Base-by-base conservation (phyloP, 805 yeast species). In the Myxozyma monticola region DNA sequence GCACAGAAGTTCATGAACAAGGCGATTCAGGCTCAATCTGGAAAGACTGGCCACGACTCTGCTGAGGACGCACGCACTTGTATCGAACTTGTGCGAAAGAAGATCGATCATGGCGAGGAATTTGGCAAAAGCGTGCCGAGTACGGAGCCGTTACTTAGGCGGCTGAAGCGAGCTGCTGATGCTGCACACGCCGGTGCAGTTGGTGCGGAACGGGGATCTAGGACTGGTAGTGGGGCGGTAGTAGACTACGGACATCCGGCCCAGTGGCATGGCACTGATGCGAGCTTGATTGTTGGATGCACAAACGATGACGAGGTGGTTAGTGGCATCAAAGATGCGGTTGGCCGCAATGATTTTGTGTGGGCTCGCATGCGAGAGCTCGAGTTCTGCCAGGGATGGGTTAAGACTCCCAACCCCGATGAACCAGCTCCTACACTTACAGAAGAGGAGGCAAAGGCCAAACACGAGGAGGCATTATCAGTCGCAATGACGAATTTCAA, bases 41-140 rank as follows among this genome's bases (percentile, higher is more conserved):
- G 84, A n/a, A 39, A 25, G 17, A 9, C 31, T 3, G 75, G 74
- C 22, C 98, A 91, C 67, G 85, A 90, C 45, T 85, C 98, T 0
- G 75, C 84, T 3, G 96, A 88, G 64, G 99, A 91, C 64, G 85
- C 96, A 10, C 66, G 66, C 25, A 82, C 96, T 0, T 87, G 96
- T 64, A 71, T 90, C 62, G 88, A 87, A 44, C 74, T 91, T 42
- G 78, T 86, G 1, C 81, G 85, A 59, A 60, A 81, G 57, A 89
- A 90, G 63, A 67, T 89, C 12, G 67, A 72, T 3, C 80, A 83
- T 48, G 97, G 96, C 0, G 64, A 68, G 4, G 68, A 74, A 2
- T 85, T 77, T 66, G 98, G 98, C 0, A 69, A 70, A 48, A 70
- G 70, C 25, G 46, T 44, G 8, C 53, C 26, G 40, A 57, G 46